phyloP scores from a whole-genome alignment of 192 early-diverging fungal genomes.

The Dissophora globulifera region DNA sequence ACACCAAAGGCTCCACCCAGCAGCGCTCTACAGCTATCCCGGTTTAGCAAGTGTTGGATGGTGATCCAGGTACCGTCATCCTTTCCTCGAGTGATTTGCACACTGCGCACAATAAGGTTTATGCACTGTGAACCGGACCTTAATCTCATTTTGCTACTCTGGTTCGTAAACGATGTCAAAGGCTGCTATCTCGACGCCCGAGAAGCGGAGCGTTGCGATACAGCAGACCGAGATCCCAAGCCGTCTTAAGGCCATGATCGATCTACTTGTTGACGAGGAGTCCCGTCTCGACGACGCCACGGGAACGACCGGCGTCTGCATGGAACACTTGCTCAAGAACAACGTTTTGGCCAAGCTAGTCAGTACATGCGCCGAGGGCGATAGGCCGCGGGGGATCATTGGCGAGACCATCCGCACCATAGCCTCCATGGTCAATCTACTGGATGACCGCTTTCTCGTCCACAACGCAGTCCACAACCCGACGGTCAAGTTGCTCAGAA shows the following conservation, averaged over 20 bases:
- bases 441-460: slow-evolving; percentile 90
- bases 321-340: slow-evolving; percentile 90
- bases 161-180: slow-evolving; percentile 1
- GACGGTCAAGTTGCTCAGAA: slow-evolving; percentile 75
- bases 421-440: slow-evolving; percentile 81
- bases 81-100: too few relatives aligned
- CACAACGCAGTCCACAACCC: slow-evolving; percentile 92
- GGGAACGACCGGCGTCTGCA: slow-evolving; percentile 81
- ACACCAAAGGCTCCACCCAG: slow-evolving; percentile 70
- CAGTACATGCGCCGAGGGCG: slow-evolving; percentile 70
- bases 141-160: too few relatives aligned
- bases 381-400: slow-evolving; percentile 81
- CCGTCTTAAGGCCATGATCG: slow-evolving; percentile 83
- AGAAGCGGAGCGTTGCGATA: slow-evolving; percentile 58
- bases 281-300: slow-evolving; percentile 74
- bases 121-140: too few relatives aligned
- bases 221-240: slow-evolving; percentile 81
- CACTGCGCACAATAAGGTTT: too few relatives aligned
- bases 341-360: slow-evolving; percentile 83
- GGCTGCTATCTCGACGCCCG: slow-evolving; percentile 25
- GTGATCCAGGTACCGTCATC: slow-evolving; percentile 64
- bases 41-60: slow-evolving; percentile 80
- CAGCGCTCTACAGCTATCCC: slow-evolving; percentile 70
- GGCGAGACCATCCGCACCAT: slow-evolving; percentile 83
- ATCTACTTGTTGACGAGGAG: slow-evolving; percentile 90